Base-by-base conservation (phyloP, 331 rosid genomes). In the Dryas integrifolia region DNA sequence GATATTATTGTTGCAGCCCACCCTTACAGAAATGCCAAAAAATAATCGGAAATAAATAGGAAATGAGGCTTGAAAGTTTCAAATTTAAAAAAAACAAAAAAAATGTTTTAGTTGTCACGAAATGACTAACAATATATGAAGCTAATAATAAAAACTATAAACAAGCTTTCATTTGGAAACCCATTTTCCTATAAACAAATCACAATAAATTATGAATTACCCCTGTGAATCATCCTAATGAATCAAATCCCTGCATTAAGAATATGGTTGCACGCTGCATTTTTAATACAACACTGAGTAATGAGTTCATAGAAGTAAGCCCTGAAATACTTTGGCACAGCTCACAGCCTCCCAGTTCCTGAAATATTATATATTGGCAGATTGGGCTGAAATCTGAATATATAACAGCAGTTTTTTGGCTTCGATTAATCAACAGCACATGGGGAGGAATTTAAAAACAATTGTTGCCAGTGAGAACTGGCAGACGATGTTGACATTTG, bases 351-450 rank as follows among this genome's bases (percentile, higher is more conserved):
- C 12, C 6, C 15, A 51, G 21, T 9, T 51, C 24, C n/a, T 51
- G 35, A 51, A 51, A 51, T 15, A 15, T 5, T 14, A 51, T 18
- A 51, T 51, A 51, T 18, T 10, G 10, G 18, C 57, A 46, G 47
- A 47, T 47, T 12, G 13, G n/a, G 13, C 57, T 13, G 58, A 50
- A 48, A 24, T 30, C 35, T 30, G 35, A 30, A 30, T 30, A 30
- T 30, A 30, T 4, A 66, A 47, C 24, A 7, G 58, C 58, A 14
- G 0, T 6, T 26, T 26, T 7, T 4, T 5, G n/a, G 57, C 57
- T 24, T 56, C 60, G 9, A 52, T 65, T 40, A 66, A 46, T 65
- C 70, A 7, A 66, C 58, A 24, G 45, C 71, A 47, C 60, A 50
- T 50, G 58, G 48, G 2, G 45, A 16, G 5, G n/a, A 35, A 50